Evolutionary conservation across 768 basidiomycete genomes (phyloP).

Genomic region (Clavaria fumosa): DNA sequence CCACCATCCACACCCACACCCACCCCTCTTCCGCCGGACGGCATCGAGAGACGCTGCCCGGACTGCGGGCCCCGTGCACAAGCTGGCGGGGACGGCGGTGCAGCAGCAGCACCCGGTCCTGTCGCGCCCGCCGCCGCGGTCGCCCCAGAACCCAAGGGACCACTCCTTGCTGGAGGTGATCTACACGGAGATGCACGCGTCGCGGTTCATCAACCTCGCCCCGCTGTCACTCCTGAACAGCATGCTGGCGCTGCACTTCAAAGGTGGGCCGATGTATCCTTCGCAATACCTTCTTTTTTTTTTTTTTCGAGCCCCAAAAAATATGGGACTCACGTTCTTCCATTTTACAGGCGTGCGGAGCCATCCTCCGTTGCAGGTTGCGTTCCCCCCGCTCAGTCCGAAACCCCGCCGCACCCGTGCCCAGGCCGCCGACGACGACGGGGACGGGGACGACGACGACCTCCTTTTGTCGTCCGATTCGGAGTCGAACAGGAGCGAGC

Average conservation of each 20-base stretch:
- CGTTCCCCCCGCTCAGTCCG: slow-evolving; percentile 31
- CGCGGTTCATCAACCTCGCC: slow-evolving; percentile 50
- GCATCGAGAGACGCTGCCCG: no score
- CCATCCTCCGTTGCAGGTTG: slow-evolving; percentile 44
- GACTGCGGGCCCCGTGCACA: no score
- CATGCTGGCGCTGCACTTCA: slow-evolving; percentile 42
- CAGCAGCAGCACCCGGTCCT: slow-evolving; percentile 16
- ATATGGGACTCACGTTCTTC: not conserved
- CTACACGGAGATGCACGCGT: slow-evolving; percentile 52
- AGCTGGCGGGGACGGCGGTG: not conserved
- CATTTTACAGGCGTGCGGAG: slow-evolving; percentile 40
- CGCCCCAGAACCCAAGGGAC: slow-evolving; percentile 45
- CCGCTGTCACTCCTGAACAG: slow-evolving; percentile 49
- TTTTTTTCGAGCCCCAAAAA: slow-evolving; percentile 4
- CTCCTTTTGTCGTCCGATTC: not conserved
- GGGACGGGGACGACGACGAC: not conserved
- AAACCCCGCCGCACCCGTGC: no score
- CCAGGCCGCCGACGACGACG: not conserved
- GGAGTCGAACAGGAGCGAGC: not conserved
- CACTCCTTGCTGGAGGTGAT: slow-evolving; percentile 49
- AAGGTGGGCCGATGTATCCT: slow-evolving; percentile 25
- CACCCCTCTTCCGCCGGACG: no score
- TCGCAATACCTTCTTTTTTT: not conserved
- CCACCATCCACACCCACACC: no score
- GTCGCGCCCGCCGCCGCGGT: slow-evolving; percentile 22